These are phyloP conservation scores for Sherardia arvensis DNA, from an alignment of 257 asterid species.

Conservation along the genomic window DNA sequence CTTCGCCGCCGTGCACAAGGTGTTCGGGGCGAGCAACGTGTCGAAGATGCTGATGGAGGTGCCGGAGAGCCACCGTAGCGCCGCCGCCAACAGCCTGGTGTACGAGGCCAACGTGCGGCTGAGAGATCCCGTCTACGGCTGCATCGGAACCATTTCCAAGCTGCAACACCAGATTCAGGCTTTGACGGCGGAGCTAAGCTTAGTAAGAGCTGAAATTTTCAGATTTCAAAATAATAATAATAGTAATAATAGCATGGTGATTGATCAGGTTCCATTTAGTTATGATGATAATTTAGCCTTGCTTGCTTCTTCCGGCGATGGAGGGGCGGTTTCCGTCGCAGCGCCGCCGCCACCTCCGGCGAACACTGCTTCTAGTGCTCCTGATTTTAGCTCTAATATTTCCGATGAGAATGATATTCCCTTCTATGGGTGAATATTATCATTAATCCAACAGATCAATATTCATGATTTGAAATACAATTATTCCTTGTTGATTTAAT, in stretches of 20 bases:
- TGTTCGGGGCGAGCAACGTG: constrained; percentile 89
- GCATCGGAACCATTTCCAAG: constrained; percentile 77
- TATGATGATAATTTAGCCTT: constrained; percentile 19
- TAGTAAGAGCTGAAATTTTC: constrained; percentile 47
- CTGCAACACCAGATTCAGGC: constrained; percentile 61
- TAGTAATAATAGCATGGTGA: constrained; percentile 16
- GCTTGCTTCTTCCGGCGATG: constrained; percentile 22
- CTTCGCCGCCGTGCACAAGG: constrained; percentile 84
- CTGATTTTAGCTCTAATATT: constrained; percentile 43
- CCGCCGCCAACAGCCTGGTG: constrained; percentile 71
- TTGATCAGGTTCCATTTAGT: constrained; percentile 8
- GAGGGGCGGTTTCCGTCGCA: constrained; percentile 31
- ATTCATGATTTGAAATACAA: too few relatives aligned
- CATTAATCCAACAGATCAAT: not conserved
- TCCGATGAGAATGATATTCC: constrained; percentile 35
- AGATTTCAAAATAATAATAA: constrained; percentile 34
- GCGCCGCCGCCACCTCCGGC: constrained; percentile 21
- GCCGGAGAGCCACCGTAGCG: constrained; percentile 67
- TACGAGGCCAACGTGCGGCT: constrained; percentile 78
- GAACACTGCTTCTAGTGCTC: constrained; percentile 10
- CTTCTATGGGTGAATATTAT: constrained; percentile 46
- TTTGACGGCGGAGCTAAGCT: constrained; percentile 46
- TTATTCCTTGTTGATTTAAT: too few relatives aligned
- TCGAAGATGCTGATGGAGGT: constrained; percentile 93
- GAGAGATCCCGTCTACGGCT: constrained; percentile 79